Percentiles rank a stretch among this genome's conserved stretches.
These are phyloP conservation scores for Calonectria honghensis DNA, from an alignment of 2,329 filamentous ascomycete species.

Conservation along the genomic window DNA sequence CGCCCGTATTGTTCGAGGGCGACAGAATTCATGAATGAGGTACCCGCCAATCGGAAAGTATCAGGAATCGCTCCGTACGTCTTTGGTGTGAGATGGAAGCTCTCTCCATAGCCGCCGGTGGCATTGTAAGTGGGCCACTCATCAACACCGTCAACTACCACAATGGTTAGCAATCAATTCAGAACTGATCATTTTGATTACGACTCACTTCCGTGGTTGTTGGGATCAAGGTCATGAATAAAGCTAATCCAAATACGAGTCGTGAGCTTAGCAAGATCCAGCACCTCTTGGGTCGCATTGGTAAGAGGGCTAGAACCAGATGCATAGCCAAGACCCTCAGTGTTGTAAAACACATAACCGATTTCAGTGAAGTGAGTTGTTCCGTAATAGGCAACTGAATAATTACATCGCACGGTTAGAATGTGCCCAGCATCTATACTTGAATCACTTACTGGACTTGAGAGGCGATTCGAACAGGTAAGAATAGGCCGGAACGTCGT, in stretches of 20 bases:
- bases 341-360: conserved; percentile 71
- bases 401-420: neutral
- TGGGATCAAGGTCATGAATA: conserved; percentile 60
- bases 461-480: conserved; percentile 66
- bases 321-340: conserved; percentile 61
- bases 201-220: conserved; percentile 53
- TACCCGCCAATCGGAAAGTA: conserved; percentile 47
- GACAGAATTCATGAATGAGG: conserved; percentile 48
- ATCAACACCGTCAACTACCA: conserved; percentile 37
- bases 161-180: neutral
- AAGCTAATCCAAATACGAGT: conserved; percentile 64
- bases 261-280: conserved; percentile 64
- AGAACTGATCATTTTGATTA: fast-evolving
- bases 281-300: conserved; percentile 61
- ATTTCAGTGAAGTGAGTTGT: conserved; percentile 57
- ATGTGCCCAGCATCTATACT: too few species aligned
- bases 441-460: conserved; percentile 37
- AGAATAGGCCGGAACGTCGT: conserved; percentile 71
- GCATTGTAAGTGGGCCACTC: conserved; percentile 47
- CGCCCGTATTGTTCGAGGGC: conserved; percentile 45
- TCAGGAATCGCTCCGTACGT: conserved; percentile 43
- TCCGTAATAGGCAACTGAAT: conserved; percentile 46
- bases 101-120: conserved; percentile 48
- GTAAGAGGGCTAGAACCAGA: conserved; percentile 59
- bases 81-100: conserved; percentile 51